These are phyloP conservation scores for Aphanomyces astaci DNA, from an alignment of 352 stramenopile genomes.

Conservation along the genomic window DNA sequence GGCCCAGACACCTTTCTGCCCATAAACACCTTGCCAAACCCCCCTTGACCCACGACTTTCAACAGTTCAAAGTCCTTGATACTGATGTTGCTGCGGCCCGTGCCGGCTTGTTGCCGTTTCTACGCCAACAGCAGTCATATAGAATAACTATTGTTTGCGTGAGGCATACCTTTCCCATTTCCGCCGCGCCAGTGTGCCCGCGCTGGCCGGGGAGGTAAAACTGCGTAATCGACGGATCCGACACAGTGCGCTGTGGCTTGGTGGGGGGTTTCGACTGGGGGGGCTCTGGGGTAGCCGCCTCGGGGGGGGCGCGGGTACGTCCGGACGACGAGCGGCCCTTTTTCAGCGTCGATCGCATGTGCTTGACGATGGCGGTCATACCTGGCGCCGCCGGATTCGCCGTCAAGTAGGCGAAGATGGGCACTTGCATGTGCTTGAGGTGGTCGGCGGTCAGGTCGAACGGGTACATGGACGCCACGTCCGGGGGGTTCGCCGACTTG, in stretches of 20 bases:
- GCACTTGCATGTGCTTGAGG: conserved; percentile 10
- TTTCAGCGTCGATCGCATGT: conserved; percentile 17
- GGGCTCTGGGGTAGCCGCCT: not conserved
- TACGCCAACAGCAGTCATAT: not conserved
- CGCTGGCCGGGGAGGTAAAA: conserved; percentile 75
- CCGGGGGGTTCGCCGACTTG: conserved; percentile 24
- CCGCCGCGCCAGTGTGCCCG: conserved; percentile 34
- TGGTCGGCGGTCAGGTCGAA: conserved; percentile 13
- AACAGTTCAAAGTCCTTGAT: conserved; percentile 68
- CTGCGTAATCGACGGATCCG: conserved; percentile 44
- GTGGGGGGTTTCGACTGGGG: conserved; percentile 19
- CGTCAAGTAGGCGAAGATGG: conserved; percentile 19
- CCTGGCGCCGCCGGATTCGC: conserved; percentile 10
- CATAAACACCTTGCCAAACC: conserved; percentile 85
- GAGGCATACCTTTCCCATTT: conserved; percentile 14
- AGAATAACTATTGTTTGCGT: conserved; percentile 6
- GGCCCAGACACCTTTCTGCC: conserved; percentile 53
- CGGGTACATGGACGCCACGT: conserved; percentile 41
- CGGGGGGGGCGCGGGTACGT: not conserved
- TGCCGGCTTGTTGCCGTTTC: conserved; percentile 22
- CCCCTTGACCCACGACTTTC: conserved; percentile 82
- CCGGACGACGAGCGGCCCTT: conserved; percentile 1
- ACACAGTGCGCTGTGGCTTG: not conserved
- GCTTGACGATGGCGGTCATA: conserved; percentile 25
- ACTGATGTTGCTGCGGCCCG: not conserved